A percentile compares a stretch with the other conserved stretches of the same genome.
phyloP scores from a whole-genome alignment of 148 eudicot genomes.

The Arbutus unedo region DNA sequence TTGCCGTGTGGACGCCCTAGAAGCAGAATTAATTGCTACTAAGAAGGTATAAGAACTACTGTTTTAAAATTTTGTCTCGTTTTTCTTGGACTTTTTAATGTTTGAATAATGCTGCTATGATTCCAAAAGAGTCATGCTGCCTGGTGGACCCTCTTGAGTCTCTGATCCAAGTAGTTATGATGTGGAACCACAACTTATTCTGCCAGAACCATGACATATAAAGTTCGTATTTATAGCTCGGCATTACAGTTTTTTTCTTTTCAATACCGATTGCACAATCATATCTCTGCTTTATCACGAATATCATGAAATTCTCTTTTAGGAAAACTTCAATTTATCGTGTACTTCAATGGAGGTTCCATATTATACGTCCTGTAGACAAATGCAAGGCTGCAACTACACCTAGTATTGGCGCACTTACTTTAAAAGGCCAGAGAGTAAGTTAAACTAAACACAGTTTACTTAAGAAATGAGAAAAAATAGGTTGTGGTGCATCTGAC shows the following conservation, averaged over 20 bases:
- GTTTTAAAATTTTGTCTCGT: background rate
- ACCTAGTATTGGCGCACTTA: background rate
- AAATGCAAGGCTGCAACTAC: background rate
- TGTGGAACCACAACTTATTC: background rate
- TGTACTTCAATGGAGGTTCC: background rate
- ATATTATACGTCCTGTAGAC: background rate
- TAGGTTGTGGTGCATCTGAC: background rate
- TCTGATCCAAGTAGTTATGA: background rate
- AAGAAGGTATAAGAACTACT: constrained; percentile 64
- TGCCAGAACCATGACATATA: background rate
- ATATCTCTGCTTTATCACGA: background rate
- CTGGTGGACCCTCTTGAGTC: background rate
- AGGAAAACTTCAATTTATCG: background rate
- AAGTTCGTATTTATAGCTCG: background rate
- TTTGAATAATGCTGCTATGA: background rate
- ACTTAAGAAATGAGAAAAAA: background rate
- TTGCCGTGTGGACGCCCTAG: constrained; percentile 65
- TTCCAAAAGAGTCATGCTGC: background rate
- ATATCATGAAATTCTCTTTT: background rate
- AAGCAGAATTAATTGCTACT: constrained; percentile 84
- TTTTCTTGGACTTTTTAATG: constrained; percentile 7
- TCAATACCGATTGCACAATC: background rate
- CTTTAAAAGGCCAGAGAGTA: background rate
- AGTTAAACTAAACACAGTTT: background rate
- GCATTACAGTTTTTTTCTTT: background rate